A percentile compares a stretch with the other conserved stretches of the same genome.
Evolutionary conservation across 495 filamentous ascomycete species (phyloP).

Genomic region (Trichocladium uniseriatum): DNA sequence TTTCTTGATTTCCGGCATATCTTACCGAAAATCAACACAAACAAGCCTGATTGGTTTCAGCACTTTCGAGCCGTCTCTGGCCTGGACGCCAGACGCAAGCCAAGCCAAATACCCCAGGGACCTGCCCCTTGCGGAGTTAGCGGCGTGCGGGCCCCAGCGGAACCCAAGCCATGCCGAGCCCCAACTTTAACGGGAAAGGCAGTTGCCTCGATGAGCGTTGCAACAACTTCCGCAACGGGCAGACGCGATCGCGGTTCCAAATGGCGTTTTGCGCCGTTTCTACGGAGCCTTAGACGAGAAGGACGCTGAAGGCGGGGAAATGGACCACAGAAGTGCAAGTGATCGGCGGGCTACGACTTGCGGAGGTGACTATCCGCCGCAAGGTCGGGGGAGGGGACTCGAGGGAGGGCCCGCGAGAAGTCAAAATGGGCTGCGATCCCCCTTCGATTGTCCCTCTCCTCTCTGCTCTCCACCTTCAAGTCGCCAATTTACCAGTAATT

Average conservation of each 20-base stretch:
- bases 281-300: neutral
- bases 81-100: too few relatives aligned
- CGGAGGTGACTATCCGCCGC: too few relatives aligned
- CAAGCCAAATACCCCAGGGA: neutral
- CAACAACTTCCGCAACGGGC: constrained; percentile 14
- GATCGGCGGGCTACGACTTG: too few relatives aligned
- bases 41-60: too few relatives aligned
- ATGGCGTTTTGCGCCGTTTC: neutral
- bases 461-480: neutral
- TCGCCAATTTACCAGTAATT: too few relatives aligned
- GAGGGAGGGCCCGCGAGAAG: neutral
- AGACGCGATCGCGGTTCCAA: neutral
- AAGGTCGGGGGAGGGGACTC: too few relatives aligned
- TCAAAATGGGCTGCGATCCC: neutral
- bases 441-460: neutral
- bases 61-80: too few relatives aligned
- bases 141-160: neutral
- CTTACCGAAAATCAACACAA: too few relatives aligned
- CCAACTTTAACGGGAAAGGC: neutral
- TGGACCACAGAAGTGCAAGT: neutral
- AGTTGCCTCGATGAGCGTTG: constrained; percentile 1
- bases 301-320: neutral
- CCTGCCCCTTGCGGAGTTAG: neutral
- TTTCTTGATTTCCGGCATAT: too few relatives aligned
- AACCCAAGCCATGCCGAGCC: neutral